Conservation (phyloP, 306 rosid species). For the Cucumis melo region DNA sequence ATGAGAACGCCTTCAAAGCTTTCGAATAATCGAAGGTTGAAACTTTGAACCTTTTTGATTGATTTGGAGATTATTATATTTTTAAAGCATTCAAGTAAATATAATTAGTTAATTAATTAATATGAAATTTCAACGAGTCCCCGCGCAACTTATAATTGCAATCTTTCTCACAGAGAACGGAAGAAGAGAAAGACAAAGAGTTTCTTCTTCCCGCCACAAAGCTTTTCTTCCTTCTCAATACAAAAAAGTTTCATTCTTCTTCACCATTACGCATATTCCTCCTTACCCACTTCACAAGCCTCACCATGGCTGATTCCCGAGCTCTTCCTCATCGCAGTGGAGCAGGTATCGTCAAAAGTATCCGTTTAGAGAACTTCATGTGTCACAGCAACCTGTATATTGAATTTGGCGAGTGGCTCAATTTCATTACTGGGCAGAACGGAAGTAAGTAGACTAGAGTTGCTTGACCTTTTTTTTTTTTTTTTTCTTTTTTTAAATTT, state of each 20-base stretch:
- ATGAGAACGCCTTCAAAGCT: no score
- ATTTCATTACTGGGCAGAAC: constrained; percentile 83
- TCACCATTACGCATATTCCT: background rate
- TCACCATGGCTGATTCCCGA: constrained; percentile 1
- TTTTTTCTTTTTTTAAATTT: background rate
- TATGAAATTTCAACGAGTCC: background rate
- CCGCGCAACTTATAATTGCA: background rate
- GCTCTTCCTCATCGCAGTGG: constrained; percentile 14
- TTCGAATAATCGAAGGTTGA: no score
- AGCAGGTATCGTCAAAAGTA: constrained; percentile 51
- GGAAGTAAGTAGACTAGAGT: constrained; percentile 42
- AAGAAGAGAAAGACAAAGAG: background rate
- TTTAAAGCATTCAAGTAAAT: no score
- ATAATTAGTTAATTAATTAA: no score
- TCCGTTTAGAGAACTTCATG: constrained; percentile 85
- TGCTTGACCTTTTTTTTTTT: background rate
- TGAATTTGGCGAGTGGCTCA: constrained; percentile 55
- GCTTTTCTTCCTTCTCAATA: background rate
- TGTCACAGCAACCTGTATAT: constrained; percentile 66
- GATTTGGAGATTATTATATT: no score
- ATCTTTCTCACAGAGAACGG: background rate
- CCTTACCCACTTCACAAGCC: background rate
- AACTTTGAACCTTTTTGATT: no score
- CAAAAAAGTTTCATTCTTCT: background rate
- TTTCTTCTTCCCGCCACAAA: constrained; percentile 3